Base-by-base conservation (phyloP, 371 early-diverging fungal species). In the Blakeslea trispora region DNA sequence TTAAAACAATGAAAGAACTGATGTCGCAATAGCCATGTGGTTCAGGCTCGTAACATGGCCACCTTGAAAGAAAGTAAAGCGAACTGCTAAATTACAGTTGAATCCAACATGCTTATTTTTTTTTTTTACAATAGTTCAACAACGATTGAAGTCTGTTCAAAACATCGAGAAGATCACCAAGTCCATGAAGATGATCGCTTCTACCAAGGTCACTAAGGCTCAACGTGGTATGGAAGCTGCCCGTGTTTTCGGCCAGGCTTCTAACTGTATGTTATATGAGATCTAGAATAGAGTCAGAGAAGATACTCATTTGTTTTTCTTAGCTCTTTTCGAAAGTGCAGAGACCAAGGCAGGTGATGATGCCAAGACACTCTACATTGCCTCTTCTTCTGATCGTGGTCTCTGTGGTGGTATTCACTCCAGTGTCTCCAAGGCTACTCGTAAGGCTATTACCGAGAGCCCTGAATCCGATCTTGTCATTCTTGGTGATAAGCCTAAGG, bases 121-220 rank as follows among this genome's bases (percentile, higher is more conserved):
- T n/a, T n/a, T n/a, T n/a, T 10, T 7, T 2, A 13, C 37, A 7
- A 42, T 72, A 96, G 96, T 97, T 80, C 94, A 94, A 74, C 76
- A 90, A 63, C 96, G 99, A 65, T 81, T 97, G 77, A 95, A 96
- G 86, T 94, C 98, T 63, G 89, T 98, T 63, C 85, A 88, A 68
- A 97, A 94, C 89, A 98, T 97, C 80, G 93, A 90, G 70, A 98
- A 98, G 85, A 97, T 98, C 78, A 98, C 99, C 57, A 96, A 97
- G 81, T 98, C 98, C 57, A 97, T 97, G 97, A 98, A 98, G 86
- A 97, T 98, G 97, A 98, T 98, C 96, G 98, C 99, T 56, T 95
- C 98, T 45, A 98, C 98, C 80, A 98, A 98, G 87, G 90, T 96
- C 72, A 74, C 81, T 68, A 91, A 92, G 80, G 97, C 99, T 43